Percentiles rank a stretch among this genome's conserved stretches.
Evolutionary conservation across 2,329 filamentous ascomycete genomes (phyloP).

Genomic region (Paramyrothecium roridum): DNA sequence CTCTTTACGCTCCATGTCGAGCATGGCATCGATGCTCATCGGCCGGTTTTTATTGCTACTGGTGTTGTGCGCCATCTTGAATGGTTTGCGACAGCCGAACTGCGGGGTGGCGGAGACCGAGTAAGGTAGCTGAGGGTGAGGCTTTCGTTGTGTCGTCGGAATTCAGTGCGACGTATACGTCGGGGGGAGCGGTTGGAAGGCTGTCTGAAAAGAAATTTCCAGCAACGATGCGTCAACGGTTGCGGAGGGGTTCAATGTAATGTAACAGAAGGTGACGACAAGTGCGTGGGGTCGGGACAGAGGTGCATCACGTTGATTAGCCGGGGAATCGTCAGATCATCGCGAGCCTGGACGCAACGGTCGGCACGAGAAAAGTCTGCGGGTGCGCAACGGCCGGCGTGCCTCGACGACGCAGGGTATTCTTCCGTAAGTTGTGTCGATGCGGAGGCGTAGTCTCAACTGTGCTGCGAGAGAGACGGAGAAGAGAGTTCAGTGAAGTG

Average conservation of each 20-base stretch:
- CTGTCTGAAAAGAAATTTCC: too few relatives aligned
- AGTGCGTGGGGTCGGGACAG: background rate
- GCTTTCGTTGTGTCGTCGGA: too few relatives aligned
- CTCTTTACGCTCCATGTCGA: conserved; percentile 75
- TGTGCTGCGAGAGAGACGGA: too few relatives aligned
- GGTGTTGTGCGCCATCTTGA: conserved; percentile 28
- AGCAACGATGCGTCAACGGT: background rate
- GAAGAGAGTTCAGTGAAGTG: too few relatives aligned
- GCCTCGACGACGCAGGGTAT: too few relatives aligned
- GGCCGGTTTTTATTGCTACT: conserved; percentile 21
- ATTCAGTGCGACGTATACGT: too few relatives aligned
- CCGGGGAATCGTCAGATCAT: background rate
- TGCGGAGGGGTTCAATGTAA: background rate
- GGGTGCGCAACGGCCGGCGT: background rate
- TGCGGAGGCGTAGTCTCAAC: too few relatives aligned
- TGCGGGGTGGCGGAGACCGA: background rate
- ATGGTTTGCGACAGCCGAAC: background rate
- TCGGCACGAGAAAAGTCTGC: background rate
- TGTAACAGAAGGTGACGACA: background rate
- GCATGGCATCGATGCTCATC: conserved; percentile 74
- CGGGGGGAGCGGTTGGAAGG: too few relatives aligned
- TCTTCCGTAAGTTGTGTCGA: too few relatives aligned
- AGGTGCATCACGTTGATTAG: background rate
- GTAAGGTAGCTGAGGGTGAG: background rate
- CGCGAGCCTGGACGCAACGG: background rate